A percentile compares a stretch with the other conserved stretches of the same genome.
Evolutionary conservation across 371 early-diverging fungal genomes (phyloP).

Genomic region (Mucor plumbeus): DNA sequence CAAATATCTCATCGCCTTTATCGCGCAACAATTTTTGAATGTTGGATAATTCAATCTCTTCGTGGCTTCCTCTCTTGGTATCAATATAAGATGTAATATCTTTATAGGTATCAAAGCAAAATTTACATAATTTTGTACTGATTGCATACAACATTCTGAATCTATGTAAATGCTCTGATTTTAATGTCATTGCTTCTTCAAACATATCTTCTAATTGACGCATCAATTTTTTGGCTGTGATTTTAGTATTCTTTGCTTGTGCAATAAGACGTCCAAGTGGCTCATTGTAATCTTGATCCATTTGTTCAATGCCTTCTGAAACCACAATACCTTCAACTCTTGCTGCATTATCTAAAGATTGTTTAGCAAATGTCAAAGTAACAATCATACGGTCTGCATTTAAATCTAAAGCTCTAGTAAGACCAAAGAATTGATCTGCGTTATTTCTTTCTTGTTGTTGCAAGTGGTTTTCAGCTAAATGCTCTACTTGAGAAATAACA

Average conservation of each 20-base stretch:
- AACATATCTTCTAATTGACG: conserved; percentile 71
- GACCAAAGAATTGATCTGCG: conserved; percentile 61
- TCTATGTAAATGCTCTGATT: conserved; percentile 54
- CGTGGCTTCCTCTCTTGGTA: conserved; percentile 47
- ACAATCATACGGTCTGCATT: conserved; percentile 73
- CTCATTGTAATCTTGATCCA: conserved; percentile 66
- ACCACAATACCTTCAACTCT: conserved; percentile 40
- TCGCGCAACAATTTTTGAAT: conserved; percentile 57
- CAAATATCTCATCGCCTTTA: conserved; percentile 58
- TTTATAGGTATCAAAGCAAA: conserved; percentile 48
- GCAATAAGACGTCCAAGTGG: conserved; percentile 57
- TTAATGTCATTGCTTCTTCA: conserved; percentile 60
- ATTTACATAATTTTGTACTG: conserved; percentile 56
- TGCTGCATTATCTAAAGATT: conserved; percentile 42
- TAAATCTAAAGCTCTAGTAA: conserved; percentile 61
- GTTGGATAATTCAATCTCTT: conserved; percentile 43
- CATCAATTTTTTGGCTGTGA: conserved; percentile 65
- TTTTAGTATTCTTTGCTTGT: conserved; percentile 69
- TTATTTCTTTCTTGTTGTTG: conserved; percentile 40
- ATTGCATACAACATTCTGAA: conserved; percentile 58
- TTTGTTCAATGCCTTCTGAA: conserved; percentile 1
- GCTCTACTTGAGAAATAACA: conserved; percentile 70
- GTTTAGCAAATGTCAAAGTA: conserved; percentile 57
- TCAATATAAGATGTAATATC: conserved; percentile 39
- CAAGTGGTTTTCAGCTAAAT: conserved; percentile 68